A percentile compares a stretch with the other conserved stretches of the same genome.
phyloP scores from a whole-genome alignment of 2,329 filamentous ascomycete species.

The Aspergillus brasiliensis region DNA sequence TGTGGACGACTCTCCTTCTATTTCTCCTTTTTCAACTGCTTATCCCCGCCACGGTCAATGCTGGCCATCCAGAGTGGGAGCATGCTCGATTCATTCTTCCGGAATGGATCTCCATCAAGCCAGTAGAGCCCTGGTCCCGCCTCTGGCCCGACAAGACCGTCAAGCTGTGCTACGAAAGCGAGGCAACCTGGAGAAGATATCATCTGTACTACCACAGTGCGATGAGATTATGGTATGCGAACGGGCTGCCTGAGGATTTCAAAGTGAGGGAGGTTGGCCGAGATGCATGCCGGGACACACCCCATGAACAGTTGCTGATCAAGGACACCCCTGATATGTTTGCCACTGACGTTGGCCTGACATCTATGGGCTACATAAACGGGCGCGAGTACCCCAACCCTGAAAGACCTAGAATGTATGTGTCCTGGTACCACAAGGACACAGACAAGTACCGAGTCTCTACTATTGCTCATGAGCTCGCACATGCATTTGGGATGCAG shows the following conservation, averaged over 20 bases:
- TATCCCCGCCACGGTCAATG: background rate
- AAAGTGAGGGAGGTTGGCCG: background rate
- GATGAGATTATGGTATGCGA: constrained; percentile 13
- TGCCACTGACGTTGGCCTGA: background rate
- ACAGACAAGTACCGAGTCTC: too few relatives aligned
- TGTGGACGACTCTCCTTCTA: background rate
- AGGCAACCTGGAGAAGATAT: background rate
- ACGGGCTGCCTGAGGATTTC: constrained; percentile 7
- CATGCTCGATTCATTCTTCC: background rate
- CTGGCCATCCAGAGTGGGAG: constrained; percentile 8
- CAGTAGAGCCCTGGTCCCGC: background rate
- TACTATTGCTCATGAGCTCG: constrained; percentile 15
- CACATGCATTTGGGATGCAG: constrained; percentile 12
- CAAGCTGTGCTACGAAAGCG: background rate
- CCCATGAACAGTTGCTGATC: background rate
- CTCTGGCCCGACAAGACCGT: constrained; percentile 6
- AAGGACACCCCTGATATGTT: background rate
- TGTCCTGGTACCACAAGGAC: background rate
- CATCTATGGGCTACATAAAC: too few relatives aligned
- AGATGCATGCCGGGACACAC: background rate
- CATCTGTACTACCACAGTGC: background rate
- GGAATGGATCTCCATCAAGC: background rate
- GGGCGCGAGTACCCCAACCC: too few relatives aligned
- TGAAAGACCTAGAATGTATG: too few relatives aligned
- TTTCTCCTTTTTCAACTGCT: background rate